Base-by-base conservation (phyloP, 2,329 filamentous ascomycete genomes). In the Botrytis paeoniae region DNA sequence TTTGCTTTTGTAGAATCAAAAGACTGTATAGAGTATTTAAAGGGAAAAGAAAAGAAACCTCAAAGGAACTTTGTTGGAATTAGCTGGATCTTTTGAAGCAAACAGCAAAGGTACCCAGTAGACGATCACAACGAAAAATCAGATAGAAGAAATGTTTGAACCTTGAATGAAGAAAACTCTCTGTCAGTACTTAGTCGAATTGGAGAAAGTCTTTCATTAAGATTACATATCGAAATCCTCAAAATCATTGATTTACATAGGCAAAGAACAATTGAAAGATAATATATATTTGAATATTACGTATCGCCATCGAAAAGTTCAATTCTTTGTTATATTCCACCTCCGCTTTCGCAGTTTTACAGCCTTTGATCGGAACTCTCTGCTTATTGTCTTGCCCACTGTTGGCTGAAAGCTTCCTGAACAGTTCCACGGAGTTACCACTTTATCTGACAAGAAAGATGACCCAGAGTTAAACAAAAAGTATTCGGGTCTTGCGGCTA, bases 301-400 rank as follows among this genome's bases (percentile, higher is more conserved):
- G 64, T 66, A 65, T 48, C 22, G 20, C 29, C 29, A 48, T 65
- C 1, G 32, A 39, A 54, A 39, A 51, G 3, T 8, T 25, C 45
- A 54, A 32, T 68, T 32, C 65, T 68, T 68, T 68, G 65, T 68
- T 39, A 5, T 20, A 9, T 48, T 37, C 29, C 35, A 8, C 35
- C 64, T 54, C 64, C 64, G 45, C 64, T 68, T 54, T 68, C 64
- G 64, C 64, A 68, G 35, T 41, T 9, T 41, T 48, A 25, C 45
- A 68, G 45, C 35, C 64, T 68, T 68, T 54, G 45, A 54, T 39
- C 43, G 25, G 22, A 18, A 32, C 18, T 32, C 35, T 41, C 35
- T 68, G 45, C 45, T 29, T 54, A 29, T 65, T 48, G 8, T n/a
- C 43, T 66, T 66, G 22, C 43, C 43, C 32, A 51, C 63, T 51